Conservation (phyloP, 352 stramenopile genomes). For the Globisporangium splendens region DNA sequence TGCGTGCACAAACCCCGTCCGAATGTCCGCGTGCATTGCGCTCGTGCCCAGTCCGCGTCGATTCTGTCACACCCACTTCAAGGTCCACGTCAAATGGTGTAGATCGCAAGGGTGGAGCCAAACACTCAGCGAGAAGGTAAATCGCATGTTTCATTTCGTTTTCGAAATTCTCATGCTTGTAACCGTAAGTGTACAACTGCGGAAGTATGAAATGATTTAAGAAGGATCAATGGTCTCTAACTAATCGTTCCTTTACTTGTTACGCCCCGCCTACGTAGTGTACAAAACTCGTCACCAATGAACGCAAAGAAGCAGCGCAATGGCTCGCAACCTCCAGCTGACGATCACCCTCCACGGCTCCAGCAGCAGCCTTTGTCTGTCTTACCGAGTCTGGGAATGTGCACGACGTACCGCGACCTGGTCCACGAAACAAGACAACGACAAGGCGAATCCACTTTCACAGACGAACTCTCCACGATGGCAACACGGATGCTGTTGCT, state of each 20-base stretch:
- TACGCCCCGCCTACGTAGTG: no score
- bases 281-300: no score
- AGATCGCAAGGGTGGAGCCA: background rate
- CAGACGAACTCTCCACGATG: no score
- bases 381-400: background rate
- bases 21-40: slow-evolving; percentile 8
- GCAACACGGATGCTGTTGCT: no score
- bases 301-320: no score
- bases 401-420: background rate
- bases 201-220: background rate
- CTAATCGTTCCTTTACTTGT: no score
- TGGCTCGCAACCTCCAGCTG: background rate
- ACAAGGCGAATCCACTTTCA: no score
- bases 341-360: background rate
- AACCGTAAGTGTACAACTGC: background rate
- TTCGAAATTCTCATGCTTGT: no score
- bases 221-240: no score
- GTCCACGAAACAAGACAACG: no score
- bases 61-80: background rate
- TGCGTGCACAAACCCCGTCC: background rate
- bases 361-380: background rate
- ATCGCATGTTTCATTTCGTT: background rate
- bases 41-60: slow-evolving; percentile 4
- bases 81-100: background rate
- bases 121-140: background rate